These are phyloP conservation scores for Colletotrichum scovillei DNA, from an alignment of 2,329 filamentous ascomycete species.

Conservation along the genomic window DNA sequence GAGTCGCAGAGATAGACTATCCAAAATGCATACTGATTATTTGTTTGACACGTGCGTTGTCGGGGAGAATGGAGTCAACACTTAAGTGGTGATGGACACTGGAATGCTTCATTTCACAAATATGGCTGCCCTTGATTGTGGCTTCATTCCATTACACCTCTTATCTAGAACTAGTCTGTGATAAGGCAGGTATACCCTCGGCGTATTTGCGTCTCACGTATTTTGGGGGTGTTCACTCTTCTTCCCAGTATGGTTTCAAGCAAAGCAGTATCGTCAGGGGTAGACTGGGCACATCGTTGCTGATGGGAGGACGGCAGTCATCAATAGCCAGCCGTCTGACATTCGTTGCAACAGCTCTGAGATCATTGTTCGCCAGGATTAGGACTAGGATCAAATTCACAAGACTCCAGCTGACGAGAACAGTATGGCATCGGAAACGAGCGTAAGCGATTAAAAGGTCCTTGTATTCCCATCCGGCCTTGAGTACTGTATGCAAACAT, in stretches of 20 bases:
- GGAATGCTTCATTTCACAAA: slow-evolving; percentile 28
- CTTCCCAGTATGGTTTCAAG: accelerated
- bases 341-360: neutral
- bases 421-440: neutral
- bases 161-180: neutral
- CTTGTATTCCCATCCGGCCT: slow-evolving; percentile 13
- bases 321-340: neutral
- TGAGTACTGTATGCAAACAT: slow-evolving; percentile 19
- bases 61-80: neutral
- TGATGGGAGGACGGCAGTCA: neutral
- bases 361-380: neutral
- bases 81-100: neutral
- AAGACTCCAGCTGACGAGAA: neutral
- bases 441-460: slow-evolving; percentile 9
- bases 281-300: neutral
- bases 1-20: neutral
- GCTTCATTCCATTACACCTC: neutral
- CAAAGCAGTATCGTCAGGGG: too few species aligned
- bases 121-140: neutral
- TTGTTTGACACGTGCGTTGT: slow-evolving; percentile 22
- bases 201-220: neutral
- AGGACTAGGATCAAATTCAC: neutral
- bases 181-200: neutral
- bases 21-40: neutral
- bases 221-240: neutral